Evolutionary conservation across 2,329 filamentous ascomycete species (phyloP), one percentile per base, ranked within the genome.

Genomic region (Shiraia sp.): DNA sequence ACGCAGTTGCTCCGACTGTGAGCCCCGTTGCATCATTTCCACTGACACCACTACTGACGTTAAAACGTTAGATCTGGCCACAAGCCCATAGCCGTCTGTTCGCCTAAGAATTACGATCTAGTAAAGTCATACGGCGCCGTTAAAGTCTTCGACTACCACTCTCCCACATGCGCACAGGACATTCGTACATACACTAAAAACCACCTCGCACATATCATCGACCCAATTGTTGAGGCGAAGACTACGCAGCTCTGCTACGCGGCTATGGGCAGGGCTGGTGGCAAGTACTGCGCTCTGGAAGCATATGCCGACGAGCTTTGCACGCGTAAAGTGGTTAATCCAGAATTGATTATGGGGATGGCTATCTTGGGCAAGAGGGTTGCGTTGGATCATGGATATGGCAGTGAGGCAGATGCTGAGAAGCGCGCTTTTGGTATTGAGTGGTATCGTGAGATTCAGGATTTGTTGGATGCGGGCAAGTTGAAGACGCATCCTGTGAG

Each of bases 141-240:
- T 2, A 19, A 42, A 25, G 36, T 29, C 1, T 53, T 53, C 26
- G 44, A 53, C 32, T 53, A 53, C 32, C 27, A 25, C 8, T 17
- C 7, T n/a, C 10, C 47, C 1, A 31, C 10, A 4, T 41, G 41
- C 19, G 50, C 40, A 19, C 13, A 29, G 6, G 34, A 44, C 3
- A 36, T 52, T 13, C 42, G 36, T 7, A 27, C 30, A 2, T 32
- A 42, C 17, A 44, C 42, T 1, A n/a, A 7, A 6, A 36, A 44
- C 17, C 10, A 10, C 5, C 39, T 52, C 6, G 19, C 14, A 3
- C 24, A 34, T 12, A 35, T 23, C 12, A 14, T 53, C 14, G 50
- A 53, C 31, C 40, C 33, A 17, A 37, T 53, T 15, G 51, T 70
- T 1, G 55, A 66, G 6, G 40, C 64, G 0, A 17, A 37, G 12